Conservation (phyloP, 2,329 filamentous ascomycete species). For the Curvularia sp. region DNA sequence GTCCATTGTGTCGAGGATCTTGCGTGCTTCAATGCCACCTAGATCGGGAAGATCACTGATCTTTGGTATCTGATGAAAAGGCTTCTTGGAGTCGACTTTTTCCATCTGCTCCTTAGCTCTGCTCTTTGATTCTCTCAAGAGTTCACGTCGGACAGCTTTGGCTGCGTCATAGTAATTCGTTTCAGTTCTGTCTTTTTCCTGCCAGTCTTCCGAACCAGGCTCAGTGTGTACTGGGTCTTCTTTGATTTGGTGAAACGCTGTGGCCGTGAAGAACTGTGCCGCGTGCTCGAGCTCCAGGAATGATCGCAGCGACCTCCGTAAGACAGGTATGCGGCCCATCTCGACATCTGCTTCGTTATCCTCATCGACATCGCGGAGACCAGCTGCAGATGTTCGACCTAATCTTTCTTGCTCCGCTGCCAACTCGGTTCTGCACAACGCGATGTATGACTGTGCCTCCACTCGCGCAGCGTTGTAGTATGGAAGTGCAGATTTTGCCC, state of each 20-base stretch:
- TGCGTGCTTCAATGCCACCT: conserved; percentile 75
- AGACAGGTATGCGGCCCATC: conserved; percentile 61
- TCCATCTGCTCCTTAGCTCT: conserved; percentile 72
- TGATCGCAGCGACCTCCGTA: conserved; percentile 71
- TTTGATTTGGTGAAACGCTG: conserved; percentile 84
- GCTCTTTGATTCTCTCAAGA: conserved; percentile 66
- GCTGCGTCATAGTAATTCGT: conserved; percentile 77
- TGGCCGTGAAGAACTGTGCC: conserved; percentile 84
- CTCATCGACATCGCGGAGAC: conserved; percentile 45
- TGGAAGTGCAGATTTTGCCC: conserved; percentile 69
- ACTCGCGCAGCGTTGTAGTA: conserved; percentile 68
- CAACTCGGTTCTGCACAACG: conserved; percentile 70
- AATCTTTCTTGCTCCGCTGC: conserved; percentile 57
- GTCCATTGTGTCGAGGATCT: conserved; percentile 71
- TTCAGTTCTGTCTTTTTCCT: conserved; percentile 72
- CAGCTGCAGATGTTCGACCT: conserved; percentile 33
- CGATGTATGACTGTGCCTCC: conserved; percentile 60
- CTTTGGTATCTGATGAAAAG: conserved; percentile 32
- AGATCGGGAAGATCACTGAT: conserved; percentile 64
- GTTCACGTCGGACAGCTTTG: conserved; percentile 77
- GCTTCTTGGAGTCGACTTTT: conserved; percentile 50
- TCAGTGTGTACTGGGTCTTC: conserved; percentile 68
- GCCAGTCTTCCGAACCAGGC: conserved; percentile 72
- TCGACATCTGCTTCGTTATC: conserved; percentile 51
- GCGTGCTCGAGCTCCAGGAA: conserved; percentile 83